These are phyloP conservation scores for Cyclostephanos tholiformis DNA, from an alignment of 108 stramenopile species.

Conservation along the genomic window DNA sequence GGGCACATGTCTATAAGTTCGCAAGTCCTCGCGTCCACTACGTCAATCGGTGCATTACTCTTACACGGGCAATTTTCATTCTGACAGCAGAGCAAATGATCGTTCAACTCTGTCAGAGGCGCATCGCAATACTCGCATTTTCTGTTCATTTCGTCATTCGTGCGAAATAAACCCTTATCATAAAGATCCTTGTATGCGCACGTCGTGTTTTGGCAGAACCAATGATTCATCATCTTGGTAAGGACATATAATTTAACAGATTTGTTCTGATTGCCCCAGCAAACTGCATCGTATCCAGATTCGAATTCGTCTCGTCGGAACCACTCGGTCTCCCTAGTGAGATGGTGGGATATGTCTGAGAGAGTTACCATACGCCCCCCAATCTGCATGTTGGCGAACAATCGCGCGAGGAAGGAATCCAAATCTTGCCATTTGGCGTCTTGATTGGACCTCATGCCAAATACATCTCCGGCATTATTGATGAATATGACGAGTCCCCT, in stretches of 20 bases:
- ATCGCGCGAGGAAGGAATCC: conserved; percentile 20
- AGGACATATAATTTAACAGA: neutral
- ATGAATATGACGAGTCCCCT: conserved; percentile 26
- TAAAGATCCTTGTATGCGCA: neutral
- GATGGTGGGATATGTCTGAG: conserved; percentile 13
- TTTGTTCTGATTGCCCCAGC: conserved; percentile 8
- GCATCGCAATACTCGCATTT: too few relatives aligned
- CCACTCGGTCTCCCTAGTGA: conserved; percentile 19
- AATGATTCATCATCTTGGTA: neutral
- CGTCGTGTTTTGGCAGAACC: neutral
- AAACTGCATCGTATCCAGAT: conserved; percentile 6
- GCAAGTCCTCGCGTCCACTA: neutral
- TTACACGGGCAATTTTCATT: too few relatives aligned
- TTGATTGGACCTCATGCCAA: conserved; percentile 21
- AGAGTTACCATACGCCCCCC: conserved; percentile 35
- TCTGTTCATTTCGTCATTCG: too few relatives aligned
- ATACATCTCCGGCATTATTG: conserved; percentile 34
- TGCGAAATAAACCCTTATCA: neutral
- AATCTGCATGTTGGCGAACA: conserved; percentile 34
- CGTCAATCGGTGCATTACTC: neutral
- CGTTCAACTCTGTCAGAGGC: too few relatives aligned
- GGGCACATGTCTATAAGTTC: neutral
- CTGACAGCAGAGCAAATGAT: too few relatives aligned
- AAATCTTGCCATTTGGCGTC: conserved; percentile 7
- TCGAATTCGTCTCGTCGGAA: conserved; percentile 20